Evolutionary conservation across 352 stramenopile species (phyloP).

Genomic region (Sclerospora graminicola): DNA sequence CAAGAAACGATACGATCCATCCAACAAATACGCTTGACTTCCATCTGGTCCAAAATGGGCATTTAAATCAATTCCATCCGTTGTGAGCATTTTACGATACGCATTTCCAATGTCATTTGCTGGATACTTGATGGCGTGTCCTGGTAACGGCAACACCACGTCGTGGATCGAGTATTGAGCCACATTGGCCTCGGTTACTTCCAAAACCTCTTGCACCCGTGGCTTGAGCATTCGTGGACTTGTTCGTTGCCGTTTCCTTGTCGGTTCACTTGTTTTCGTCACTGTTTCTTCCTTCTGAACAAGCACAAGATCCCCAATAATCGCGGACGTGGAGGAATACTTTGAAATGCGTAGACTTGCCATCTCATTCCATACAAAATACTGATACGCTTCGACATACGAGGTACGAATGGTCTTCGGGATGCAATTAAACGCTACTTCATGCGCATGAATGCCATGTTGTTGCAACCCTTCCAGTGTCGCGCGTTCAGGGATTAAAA

Average conservation of each 20-base stretch:
- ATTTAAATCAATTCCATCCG: slow-evolving; percentile 48
- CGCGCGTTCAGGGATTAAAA: slow-evolving; percentile 54
- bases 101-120: slow-evolving; percentile 45
- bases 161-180: slow-evolving; percentile 85
- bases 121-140: slow-evolving; percentile 81
- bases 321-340: slow-evolving; percentile 37
- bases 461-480: slow-evolving; percentile 66
- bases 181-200: slow-evolving; percentile 82
- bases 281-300: slow-evolving; percentile 13
- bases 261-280: slow-evolving; percentile 7
- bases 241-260: slow-evolving; percentile 27
- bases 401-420: slow-evolving; percentile 43
- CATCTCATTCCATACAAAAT: slow-evolving; percentile 93
- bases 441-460: slow-evolving; percentile 62
- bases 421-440: slow-evolving; percentile 61
- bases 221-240: slow-evolving; percentile 12
- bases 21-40: slow-evolving; percentile 54
- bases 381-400: slow-evolving; percentile 85
- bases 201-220: slow-evolving; percentile 21
- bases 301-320: slow-evolving; percentile 88
- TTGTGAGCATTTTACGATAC: slow-evolving; percentile 44
- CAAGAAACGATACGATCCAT: slow-evolving; percentile 88
- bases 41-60: slow-evolving; percentile 33
- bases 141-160: slow-evolving; percentile 91
- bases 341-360: slow-evolving; percentile 82